Evolutionary conservation across 129 eudicot species (phyloP).

Genomic region (Heracleum sosnowskyi): DNA sequence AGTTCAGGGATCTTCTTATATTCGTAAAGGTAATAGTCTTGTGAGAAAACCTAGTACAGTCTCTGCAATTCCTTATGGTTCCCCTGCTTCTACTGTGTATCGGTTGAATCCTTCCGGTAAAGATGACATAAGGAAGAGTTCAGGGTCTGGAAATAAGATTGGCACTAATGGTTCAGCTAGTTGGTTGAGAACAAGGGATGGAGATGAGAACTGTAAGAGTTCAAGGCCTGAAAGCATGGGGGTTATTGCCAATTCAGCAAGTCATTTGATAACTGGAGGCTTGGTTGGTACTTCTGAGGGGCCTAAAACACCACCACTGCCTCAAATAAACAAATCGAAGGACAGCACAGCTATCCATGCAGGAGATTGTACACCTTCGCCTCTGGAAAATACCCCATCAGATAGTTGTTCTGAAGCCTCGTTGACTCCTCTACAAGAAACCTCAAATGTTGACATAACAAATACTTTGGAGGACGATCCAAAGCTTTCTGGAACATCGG

Average conservation of each 20-base stretch:
- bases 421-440: conserved; percentile 21
- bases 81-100: conserved; percentile 28
- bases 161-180: not conserved
- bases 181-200: conserved; percentile 8
- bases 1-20: conserved; percentile 39
- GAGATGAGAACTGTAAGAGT: conserved; percentile 25
- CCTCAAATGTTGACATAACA: conserved; percentile 11
- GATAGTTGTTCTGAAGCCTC: conserved; percentile 17
- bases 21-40: conserved; percentile 84
- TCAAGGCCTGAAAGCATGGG: conserved; percentile 20
- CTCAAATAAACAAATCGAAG: conserved; percentile 20
- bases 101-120: conserved; percentile 25
- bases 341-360: conserved; percentile 16
- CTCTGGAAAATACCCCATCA: conserved; percentile 26
- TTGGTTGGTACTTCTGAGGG: conserved; percentile 30
- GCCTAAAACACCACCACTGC: conserved; percentile 44
- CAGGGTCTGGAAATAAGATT: conserved; percentile 19
- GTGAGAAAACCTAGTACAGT: conserved; percentile 54
- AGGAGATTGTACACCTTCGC: conserved; percentile 28
- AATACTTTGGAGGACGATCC: conserved; percentile 20
- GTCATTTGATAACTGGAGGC: conserved; percentile 19
- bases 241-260: conserved; percentile 14
- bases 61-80: conserved; percentile 16
- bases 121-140: conserved; percentile 24
- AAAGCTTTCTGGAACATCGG: conserved; percentile 21